These are phyloP conservation scores for Chlamydomonas schloesseri DNA, from an alignment of 139 green algal species.

Conservation along the genomic window DNA sequence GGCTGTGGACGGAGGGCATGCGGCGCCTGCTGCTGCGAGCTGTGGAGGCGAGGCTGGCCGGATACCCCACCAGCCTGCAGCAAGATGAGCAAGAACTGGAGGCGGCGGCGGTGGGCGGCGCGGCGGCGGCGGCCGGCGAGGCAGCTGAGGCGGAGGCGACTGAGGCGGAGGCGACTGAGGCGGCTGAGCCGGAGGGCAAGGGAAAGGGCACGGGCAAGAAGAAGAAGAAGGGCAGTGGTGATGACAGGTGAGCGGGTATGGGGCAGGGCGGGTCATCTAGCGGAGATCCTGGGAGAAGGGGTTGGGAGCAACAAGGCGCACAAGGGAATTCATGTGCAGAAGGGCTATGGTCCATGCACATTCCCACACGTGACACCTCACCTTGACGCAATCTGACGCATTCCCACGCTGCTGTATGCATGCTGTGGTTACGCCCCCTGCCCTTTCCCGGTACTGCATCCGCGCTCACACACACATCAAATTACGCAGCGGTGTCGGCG, in stretches of 20 bases:
- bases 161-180: background rate
- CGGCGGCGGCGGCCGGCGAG: background rate
- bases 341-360: too few species aligned
- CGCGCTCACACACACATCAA: too few species aligned
- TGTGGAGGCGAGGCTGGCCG: background rate
- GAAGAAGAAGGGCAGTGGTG: background rate
- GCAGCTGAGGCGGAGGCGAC: background rate
- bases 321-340: too few species aligned
- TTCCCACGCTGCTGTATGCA: too few species aligned
- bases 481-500: too few species aligned
- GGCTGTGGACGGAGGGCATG: slow-evolving; percentile 19
- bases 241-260: background rate
- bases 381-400: too few species aligned
- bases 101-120: background rate
- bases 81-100: slow-evolving; percentile 14
- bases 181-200: background rate
- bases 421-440: too few species aligned
- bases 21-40: background rate
- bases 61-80: slow-evolving; percentile 20
- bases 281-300: background rate
- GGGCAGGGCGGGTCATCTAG: background rate
- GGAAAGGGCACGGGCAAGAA: background rate
- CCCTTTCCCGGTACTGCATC: too few species aligned
- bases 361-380: too few species aligned
- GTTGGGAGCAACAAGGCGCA: too few species aligned